A percentile compares a stretch with the other conserved stretches of the same genome.
Evolutionary conservation across 139 green algal species (phyloP).

Genomic region (Coccomyxa sp.): DNA sequence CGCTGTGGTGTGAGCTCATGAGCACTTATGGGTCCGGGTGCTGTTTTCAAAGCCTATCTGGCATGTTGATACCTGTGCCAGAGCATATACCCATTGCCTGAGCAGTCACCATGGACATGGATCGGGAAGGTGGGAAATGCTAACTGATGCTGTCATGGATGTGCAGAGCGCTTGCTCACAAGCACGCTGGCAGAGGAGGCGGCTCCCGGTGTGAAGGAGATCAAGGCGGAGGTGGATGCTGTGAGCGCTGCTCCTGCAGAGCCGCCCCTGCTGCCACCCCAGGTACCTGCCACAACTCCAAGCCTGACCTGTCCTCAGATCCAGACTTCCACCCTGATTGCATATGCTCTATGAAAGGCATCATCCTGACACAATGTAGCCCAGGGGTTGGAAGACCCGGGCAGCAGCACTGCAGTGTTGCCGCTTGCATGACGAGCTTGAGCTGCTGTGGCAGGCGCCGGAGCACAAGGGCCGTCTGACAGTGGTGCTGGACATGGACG

Average conservation of each 20-base stretch:
- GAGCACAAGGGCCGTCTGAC: conserved; percentile 35
- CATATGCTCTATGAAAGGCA: too few relatives aligned
- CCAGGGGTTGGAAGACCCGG: not conserved
- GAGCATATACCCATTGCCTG: too few relatives aligned
- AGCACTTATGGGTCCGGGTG: too few relatives aligned
- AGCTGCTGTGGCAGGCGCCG: not conserved
- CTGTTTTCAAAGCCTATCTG: too few relatives aligned
- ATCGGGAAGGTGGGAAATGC: too few relatives aligned
- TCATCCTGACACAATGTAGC: not conserved
- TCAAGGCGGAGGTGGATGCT: not conserved
- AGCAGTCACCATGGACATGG: too few relatives aligned
- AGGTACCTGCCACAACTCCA: conserved; percentile 1
- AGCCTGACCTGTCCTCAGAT: too few relatives aligned
- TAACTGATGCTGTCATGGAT: not conserved
- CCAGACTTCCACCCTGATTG: too few relatives aligned
- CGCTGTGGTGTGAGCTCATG: too few relatives aligned
- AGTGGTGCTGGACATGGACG: conserved; percentile 87
- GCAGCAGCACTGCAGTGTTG: not conserved
- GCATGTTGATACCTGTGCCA: too few relatives aligned
- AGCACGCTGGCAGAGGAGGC: conserved; percentile 4
- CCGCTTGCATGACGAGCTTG: too few relatives aligned
- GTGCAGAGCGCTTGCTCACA: not conserved
- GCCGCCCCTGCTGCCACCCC: not conserved
- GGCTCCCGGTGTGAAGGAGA: not conserved
- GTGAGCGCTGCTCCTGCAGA: not conserved